Conservation (phyloP, 1,284 basidiomycete genomes). For the Omphalotus olearius region DNA sequence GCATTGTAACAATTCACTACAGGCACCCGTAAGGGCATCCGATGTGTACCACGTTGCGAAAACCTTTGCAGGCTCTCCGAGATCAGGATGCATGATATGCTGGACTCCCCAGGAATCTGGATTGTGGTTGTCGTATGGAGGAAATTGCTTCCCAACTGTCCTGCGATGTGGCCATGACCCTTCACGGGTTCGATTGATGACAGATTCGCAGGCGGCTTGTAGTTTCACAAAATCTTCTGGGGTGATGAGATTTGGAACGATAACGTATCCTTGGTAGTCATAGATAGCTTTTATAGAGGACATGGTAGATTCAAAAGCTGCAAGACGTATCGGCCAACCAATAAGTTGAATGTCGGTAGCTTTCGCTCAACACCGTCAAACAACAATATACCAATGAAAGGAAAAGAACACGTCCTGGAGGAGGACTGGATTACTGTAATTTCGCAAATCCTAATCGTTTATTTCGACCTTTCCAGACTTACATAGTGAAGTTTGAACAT, state of each 20-base stretch:
- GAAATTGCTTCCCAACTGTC: constrained; percentile 76
- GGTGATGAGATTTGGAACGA: constrained; percentile 60
- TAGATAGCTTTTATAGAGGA: constrained; percentile 36
- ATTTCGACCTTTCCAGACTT: too few relatives aligned
- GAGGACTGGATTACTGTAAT: too few relatives aligned
- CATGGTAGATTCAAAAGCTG: constrained; percentile 11
- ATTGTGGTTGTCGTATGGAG: constrained; percentile 50
- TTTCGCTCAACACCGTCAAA: not conserved
- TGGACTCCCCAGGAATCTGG: constrained; percentile 80
- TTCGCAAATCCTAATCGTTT: too few relatives aligned
- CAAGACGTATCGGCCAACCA: too few relatives aligned
- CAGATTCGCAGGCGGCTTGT: constrained; percentile 47
- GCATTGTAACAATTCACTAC: constrained; percentile 55
- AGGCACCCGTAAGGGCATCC: constrained; percentile 42
- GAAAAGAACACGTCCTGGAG: too few relatives aligned
- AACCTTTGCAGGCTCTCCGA: constrained; percentile 41
- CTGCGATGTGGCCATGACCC: constrained; percentile 69
- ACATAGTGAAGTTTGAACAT: too few relatives aligned
- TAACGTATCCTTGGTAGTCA: constrained; percentile 64
- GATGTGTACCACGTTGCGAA: constrained; percentile 72
- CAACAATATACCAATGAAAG: too few relatives aligned
- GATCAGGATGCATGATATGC: constrained; percentile 75
- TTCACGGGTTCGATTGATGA: constrained; percentile 51
- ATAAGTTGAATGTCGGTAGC: too few relatives aligned
- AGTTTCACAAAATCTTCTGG: constrained; percentile 38